Percentiles rank a stretch among this genome's conserved stretches.
These are phyloP conservation scores for Boletus edulis DNA, from an alignment of 768 basidiomycete genomes.

Conservation along the genomic window DNA sequence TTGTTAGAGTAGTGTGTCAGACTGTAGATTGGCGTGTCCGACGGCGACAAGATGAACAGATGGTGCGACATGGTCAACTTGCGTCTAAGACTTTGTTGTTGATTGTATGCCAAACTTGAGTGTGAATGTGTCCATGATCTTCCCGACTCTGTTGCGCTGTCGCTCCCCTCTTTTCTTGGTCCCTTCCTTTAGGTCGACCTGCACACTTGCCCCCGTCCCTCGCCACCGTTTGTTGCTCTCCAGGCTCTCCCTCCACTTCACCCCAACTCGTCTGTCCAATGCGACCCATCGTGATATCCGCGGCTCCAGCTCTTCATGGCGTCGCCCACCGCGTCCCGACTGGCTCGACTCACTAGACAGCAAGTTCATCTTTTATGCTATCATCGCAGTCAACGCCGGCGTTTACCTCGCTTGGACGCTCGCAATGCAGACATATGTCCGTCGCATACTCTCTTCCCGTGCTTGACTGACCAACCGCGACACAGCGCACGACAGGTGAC, in stretches of 20 bases:
- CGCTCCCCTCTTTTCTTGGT: neutral
- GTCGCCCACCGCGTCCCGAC: conserved; percentile 27
- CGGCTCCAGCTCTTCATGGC: conserved; percentile 22
- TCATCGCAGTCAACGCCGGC: conserved; percentile 59
- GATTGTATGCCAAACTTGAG: neutral
- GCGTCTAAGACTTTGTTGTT: conserved; percentile 5
- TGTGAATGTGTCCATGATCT: conserved; percentile 1
- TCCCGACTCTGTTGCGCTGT: conserved; percentile 3
- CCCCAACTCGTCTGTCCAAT: conserved; percentile 9
- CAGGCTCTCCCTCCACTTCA: conserved; percentile 14
- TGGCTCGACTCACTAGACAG: conserved; percentile 53
- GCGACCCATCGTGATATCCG: conserved; percentile 25
- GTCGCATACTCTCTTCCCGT: conserved; percentile 24
- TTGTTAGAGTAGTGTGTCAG: conserved; percentile 82
- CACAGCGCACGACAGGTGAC: conserved; percentile 40
- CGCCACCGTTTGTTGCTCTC: neutral
- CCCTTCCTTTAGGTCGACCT: neutral
- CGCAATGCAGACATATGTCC: conserved; percentile 32
- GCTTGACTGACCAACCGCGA: neutral
- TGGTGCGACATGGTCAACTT: conserved; percentile 71
- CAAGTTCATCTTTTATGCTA: conserved; percentile 55
- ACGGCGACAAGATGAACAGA: conserved; percentile 80
- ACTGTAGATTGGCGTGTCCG: conserved; percentile 83
- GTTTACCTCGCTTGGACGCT: conserved; percentile 61
- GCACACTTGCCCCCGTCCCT: neutral